Base-by-base conservation (phyloP, 2,329 filamentous ascomycete species). In the Fusarium beomiforme region DNA sequence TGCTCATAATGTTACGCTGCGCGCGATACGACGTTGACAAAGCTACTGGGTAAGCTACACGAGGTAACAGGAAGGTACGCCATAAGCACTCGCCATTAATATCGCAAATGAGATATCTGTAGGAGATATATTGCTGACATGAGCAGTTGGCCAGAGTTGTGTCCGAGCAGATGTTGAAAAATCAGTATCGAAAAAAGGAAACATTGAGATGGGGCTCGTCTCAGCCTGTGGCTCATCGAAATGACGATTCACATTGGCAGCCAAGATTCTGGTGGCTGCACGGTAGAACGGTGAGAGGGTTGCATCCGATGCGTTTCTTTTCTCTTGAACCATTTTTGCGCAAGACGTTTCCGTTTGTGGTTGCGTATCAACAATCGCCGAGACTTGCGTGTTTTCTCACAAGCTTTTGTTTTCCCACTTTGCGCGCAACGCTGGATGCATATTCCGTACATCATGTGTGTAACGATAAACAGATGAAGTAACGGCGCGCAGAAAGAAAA, bases 1-100 rank as follows among this genome's bases (percentile, higher is more conserved):
- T 57, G 73, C 60, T 44, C 13, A 61, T 36, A 56, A 75, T 72
- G 74, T 65, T 64, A 76, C 70, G 55, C 49, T 75, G 53, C 16
- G 50, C 53, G 64, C 43, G 65, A 67, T 51, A 65, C 64, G 66
- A 55, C 65, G 60, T 65, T 68, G 51, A 55, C 16, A 51, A 12
- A 37, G 31, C 31, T 51, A 66, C 50, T 41, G 36, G 37, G n/a
- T 41, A 17, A 42, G 37, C 60, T 51, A 43, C 53, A 58, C 24
- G 34, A 43, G 24, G 26, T 26, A 26, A 19, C 54, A 29, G 50
- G 47, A 55, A 42, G 51, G 23, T 50, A n/a, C n/a, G n/a, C n/a
- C n/a, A n/a, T n/a, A 51, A 60, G 44, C n/a, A 64, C 17, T 44
- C 49, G 39, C 31, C 12, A 39, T 34, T 13, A 26, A 49, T 33